Evolutionary conservation across 805 yeast genomes (phyloP).

Genomic region (Saccharomycopsis oosterbeekiorum): DNA sequence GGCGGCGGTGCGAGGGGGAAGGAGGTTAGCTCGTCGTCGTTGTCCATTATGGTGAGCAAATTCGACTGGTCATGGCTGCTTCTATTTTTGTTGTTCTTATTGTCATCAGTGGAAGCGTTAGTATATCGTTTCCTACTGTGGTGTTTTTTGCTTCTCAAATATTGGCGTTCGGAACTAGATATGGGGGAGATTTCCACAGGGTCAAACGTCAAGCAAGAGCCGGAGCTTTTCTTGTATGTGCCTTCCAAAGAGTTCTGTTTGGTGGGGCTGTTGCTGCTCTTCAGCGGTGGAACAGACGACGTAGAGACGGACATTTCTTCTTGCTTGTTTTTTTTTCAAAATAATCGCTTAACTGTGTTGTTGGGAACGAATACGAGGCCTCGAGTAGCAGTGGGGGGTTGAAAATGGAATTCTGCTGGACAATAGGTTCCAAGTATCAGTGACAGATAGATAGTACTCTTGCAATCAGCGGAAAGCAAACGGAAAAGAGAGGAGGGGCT

Average conservation of each 20-base stretch:
- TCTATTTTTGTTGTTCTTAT: neutral
- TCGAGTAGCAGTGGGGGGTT: too few species aligned
- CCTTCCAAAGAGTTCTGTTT: too few species aligned
- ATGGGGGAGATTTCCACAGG: conserved; percentile 10
- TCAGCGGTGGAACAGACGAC: neutral
- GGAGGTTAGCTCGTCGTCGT: conserved; percentile 29
- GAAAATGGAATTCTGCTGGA: too few species aligned
- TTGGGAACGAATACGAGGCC: too few species aligned
- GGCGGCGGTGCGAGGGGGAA: conserved; percentile 29
- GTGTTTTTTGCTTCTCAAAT: conserved; percentile 5
- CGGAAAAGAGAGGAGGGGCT: too few species aligned
- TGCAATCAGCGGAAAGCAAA: too few species aligned
- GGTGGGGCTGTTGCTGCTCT: too few species aligned
- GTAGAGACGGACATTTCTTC: too few species aligned
- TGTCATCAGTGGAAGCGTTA: neutral
- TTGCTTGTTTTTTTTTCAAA: too few species aligned
- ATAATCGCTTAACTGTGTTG: too few species aligned
- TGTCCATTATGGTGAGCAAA: conserved; percentile 22
- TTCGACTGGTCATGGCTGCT: neutral
- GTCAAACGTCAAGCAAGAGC: neutral
- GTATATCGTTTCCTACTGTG: neutral
- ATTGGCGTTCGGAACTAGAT: conserved; percentile 3
- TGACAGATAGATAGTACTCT: too few species aligned
- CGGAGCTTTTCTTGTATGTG: neutral
- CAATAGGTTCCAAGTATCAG: too few species aligned